These are phyloP conservation scores for Vigna unguiculata DNA, from an alignment of 306 rosid genomes.

Conservation along the genomic window DNA sequence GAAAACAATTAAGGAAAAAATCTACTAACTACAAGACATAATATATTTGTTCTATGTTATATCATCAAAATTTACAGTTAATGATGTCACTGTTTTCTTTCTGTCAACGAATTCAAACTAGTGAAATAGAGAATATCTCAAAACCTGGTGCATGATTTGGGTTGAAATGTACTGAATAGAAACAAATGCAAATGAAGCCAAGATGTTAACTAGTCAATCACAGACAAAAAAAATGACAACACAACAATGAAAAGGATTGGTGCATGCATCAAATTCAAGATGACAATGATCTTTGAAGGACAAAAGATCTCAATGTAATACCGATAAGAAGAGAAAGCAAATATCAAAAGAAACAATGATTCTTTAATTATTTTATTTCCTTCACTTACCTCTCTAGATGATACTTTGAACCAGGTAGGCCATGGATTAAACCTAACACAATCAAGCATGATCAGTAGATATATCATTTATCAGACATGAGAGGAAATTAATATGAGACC, in stretches of 20 bases:
- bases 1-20: not conserved
- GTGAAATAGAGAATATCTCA: not conserved
- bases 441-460: not conserved
- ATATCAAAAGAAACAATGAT: not conserved
- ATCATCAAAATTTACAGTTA: not conserved
- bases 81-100: not conserved
- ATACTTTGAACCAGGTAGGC: constrained; percentile 9
- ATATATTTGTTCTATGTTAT: not conserved
- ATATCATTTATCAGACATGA: constrained; percentile 6
- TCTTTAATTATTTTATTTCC: not conserved
- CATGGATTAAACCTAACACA: not conserved
- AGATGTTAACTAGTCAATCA: constrained; percentile 4
- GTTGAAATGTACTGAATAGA: constrained; percentile 13
- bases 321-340: not conserved
- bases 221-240: constrained; percentile 10
- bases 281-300: constrained; percentile 36
- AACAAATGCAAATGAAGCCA: constrained; percentile 24
- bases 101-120: not conserved
- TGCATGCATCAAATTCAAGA: constrained; percentile 28
- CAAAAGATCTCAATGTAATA: constrained; percentile 20
- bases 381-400: constrained; percentile 8
- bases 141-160: not conserved
- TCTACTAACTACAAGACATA: no score
- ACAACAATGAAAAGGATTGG: constrained; percentile 26
- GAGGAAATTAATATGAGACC: not conserved